phyloP scores from a whole-genome alignment of 306 rosid species.

The Lotus japonicus region DNA sequence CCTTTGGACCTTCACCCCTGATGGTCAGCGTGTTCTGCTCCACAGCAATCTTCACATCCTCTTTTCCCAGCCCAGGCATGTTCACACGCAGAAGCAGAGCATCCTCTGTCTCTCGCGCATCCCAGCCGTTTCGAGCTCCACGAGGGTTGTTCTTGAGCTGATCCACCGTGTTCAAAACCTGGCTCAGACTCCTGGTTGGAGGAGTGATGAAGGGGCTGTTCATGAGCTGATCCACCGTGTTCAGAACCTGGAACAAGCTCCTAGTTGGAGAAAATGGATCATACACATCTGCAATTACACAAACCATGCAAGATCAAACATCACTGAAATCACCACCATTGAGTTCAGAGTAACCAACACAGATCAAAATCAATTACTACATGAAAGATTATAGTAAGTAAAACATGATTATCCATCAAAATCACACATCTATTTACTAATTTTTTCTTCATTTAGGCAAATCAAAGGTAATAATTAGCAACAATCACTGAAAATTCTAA shows the following conservation, averaged over 20 bases:
- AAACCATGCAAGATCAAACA: too few relatives aligned
- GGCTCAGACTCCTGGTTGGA: slow-evolving; percentile 29
- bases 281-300: slow-evolving; percentile 39
- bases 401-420: too few relatives aligned
- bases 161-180: too few relatives aligned
- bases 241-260: slow-evolving; percentile 75
- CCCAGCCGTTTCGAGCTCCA: slow-evolving; percentile 60
- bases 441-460: too few relatives aligned
- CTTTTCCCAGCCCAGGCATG: slow-evolving; percentile 71
- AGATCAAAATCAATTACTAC: too few relatives aligned
- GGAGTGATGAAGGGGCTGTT: slow-evolving; percentile 34
- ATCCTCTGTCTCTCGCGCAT: slow-evolving; percentile 52
- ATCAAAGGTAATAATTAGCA: too few relatives aligned
- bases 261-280: slow-evolving; percentile 64
- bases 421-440: too few relatives aligned
- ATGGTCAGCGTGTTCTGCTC: slow-evolving; percentile 61
- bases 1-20: slow-evolving; percentile 46
- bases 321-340: too few relatives aligned
- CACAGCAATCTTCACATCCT: slow-evolving; percentile 58
- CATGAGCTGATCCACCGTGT: slow-evolving; percentile 57
- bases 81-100: slow-evolving; percentile 54
- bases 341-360: too few relatives aligned
- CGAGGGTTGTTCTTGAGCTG: too few relatives aligned
- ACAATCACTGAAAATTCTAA: too few relatives aligned
- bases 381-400: too few relatives aligned